Evolutionary conservation across 345 rosid genomes (phyloP).

Genomic region (Arabidopsis suecica): DNA sequence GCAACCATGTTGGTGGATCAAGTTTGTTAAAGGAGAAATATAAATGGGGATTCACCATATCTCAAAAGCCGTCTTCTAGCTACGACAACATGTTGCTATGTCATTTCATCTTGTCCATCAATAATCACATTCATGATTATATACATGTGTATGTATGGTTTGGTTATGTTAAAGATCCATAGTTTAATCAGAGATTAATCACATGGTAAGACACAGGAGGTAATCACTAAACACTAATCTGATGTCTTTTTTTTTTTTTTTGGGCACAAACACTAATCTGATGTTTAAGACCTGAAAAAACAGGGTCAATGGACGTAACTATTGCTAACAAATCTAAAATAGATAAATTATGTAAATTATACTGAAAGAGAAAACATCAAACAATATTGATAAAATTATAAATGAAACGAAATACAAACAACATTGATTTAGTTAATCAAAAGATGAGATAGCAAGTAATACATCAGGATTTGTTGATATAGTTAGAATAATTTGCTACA

Average conservation of each 20-base stretch:
- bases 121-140: constrained; percentile 14
- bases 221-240: background rate
- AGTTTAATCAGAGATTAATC: constrained; percentile 1
- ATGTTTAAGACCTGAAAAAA: background rate
- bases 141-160: constrained; percentile 15
- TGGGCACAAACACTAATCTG: too few species aligned
- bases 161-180: constrained; percentile 6
- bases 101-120: constrained; percentile 34
- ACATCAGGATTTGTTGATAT: background rate
- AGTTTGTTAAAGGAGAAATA: constrained; percentile 13
- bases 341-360: background rate
- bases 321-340: background rate
- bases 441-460: background rate
- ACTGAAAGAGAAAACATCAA: background rate
- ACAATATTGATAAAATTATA: background rate
- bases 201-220: background rate
- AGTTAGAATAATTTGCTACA: background rate
- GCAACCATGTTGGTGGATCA: constrained; percentile 32
- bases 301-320: too few species aligned
- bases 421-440: background rate
- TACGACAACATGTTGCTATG: constrained; percentile 36
- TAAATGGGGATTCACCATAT: constrained; percentile 40
- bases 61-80: constrained; percentile 39
- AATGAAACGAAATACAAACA: background rate
- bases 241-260: too few species aligned